These are phyloP conservation scores for Floccularia luteovirens DNA, from an alignment of 768 basidiomycete species.

Conservation along the genomic window DNA sequence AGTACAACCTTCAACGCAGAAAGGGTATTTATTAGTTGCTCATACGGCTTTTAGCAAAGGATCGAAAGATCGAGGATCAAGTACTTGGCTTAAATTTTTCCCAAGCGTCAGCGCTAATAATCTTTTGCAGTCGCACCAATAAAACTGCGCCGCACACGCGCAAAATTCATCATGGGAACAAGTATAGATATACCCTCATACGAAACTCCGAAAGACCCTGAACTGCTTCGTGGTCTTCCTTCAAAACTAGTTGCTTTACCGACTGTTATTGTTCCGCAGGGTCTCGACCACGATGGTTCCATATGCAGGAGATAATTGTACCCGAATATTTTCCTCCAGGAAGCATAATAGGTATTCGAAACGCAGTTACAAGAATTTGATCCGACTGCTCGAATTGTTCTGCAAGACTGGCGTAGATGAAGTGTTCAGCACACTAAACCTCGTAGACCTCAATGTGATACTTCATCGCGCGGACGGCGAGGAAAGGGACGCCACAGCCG, in stretches of 20 bases:
- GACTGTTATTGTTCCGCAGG: slow-evolving; percentile 49
- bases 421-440: slow-evolving; percentile 64
- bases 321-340: slow-evolving; percentile 95
- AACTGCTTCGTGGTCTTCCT: slow-evolving; percentile 64
- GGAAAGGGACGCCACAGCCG: slow-evolving; percentile 82
- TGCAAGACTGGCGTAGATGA: slow-evolving; percentile 66
- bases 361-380: slow-evolving; percentile 78
- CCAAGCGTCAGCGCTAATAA: slow-evolving; percentile 1
- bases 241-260: slow-evolving; percentile 59
- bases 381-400: slow-evolving; percentile 57
- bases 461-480: slow-evolving; percentile 88
- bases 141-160: slow-evolving; percentile 72
- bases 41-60: slow-evolving; percentile 90
- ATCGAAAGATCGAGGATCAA: slow-evolving; percentile 69
- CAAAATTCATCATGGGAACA: slow-evolving; percentile 77
- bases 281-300: slow-evolving; percentile 60
- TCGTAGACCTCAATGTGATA: slow-evolving; percentile 84
- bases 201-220: slow-evolving; percentile 38
- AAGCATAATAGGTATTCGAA: slow-evolving; percentile 86
- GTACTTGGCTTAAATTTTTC: slow-evolving; percentile 34
- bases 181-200: slow-evolving; percentile 63
- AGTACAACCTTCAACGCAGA: slow-evolving; percentile 83
- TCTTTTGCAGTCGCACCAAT: slow-evolving; percentile 66
- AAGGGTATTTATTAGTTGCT: slow-evolving; percentile 87
- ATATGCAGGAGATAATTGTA: slow-evolving; percentile 70